Base-by-base conservation (phyloP, 1,284 basidiomycete species). In the Bondarzewia mesenterica region DNA sequence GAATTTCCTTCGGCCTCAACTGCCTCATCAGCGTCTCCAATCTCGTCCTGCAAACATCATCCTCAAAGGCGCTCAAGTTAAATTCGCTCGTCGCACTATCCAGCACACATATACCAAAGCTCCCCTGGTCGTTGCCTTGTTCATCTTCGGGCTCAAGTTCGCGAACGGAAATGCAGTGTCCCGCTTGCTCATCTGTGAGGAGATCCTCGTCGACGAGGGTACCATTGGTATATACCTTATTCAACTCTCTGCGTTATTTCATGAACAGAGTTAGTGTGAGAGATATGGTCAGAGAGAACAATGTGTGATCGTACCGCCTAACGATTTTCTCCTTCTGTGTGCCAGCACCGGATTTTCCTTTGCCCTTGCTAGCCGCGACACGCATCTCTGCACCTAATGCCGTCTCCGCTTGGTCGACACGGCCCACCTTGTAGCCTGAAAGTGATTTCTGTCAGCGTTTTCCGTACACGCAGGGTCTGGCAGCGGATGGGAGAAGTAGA, bases 81-180 rank as follows among this genome's bases (percentile, higher is more conserved):
- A 99, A 99, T 63, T 97, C 89, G 51, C 93, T 95, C 0, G 96
- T 99, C 6, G 94, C 80, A 50, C 93, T 94, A 63, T 99, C 96
- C 57, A 99, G 70, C n/a, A 94, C 84, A 60, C 93, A 96, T 37
- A 98, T 71, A 1, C 96, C 96, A 63, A 97, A 99, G 16, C 72
- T 74, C 50, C 77, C 75, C 5, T 66, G 67, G 3, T 70, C 69
- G 27, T 77, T 74, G 26, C 60, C 63, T 12, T 70, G 67, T 3
- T 69, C 64, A 18, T 40, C 38, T 18, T 40, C 38, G 38, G 32
- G 32, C 8, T 40, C 38, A 3, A 22, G 20, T 23, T 42, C 94
- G 49, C 87, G 87, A 64, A 99, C 85, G 3, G 92, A 84, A 15
- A 99, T 80, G 59, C 94, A 98, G 64, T 99, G 96, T 18, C 90